Evolutionary conservation across 1,284 basidiomycete species (phyloP), one percentile per base, ranked within the genome.

Genomic region (Ceratobasidium sp.): DNA sequence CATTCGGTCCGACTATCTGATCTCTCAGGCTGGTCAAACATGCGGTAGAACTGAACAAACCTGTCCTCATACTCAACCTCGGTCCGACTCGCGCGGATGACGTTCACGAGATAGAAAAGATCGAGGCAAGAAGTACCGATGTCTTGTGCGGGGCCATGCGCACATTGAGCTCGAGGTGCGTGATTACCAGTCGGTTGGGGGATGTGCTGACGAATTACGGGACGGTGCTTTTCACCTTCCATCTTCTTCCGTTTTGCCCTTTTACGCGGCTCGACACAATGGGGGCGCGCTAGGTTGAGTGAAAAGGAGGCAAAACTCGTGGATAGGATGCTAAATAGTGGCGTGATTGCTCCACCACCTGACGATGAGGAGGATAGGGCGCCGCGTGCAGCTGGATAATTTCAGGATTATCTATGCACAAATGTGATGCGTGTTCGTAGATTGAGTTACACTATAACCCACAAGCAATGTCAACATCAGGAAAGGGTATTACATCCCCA

Each of bases 11-110:
- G 24, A 15, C 29, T 19, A 51, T 48, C 15, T 71, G 24, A 15
- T 33, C 45, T 33, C 17, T 1, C 22, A 71, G 80, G 60, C 83
- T 97, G n/a, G 85, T 97, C 64, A 95, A 92, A 81, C 91, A 90
- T 78, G 94, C 96, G 0, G 81, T 92, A 11, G 89, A 94, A 74
- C 84, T 89, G 14, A 85, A 87, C 31, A 97, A 96, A 81, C 91
- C 90, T 0, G 90, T 95, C 2, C 83, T 96, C 69, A 85, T 96
- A 76, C 84, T 98, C 57, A 97, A 97, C 76, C 83, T 95, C 17
- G 96, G 96, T 0, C 95, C 95, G 0, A 92, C 93, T 0, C 88
- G 96, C 50, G 95, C 91, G 0, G 95, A 97, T 81, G 84, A 83
- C n/a, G 80, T 94, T n/a, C 81, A 83, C 0, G 90, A 87, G 2